phyloP scores from a whole-genome alignment of 306 rosid species.

The Cicer chorassanicum region DNA sequence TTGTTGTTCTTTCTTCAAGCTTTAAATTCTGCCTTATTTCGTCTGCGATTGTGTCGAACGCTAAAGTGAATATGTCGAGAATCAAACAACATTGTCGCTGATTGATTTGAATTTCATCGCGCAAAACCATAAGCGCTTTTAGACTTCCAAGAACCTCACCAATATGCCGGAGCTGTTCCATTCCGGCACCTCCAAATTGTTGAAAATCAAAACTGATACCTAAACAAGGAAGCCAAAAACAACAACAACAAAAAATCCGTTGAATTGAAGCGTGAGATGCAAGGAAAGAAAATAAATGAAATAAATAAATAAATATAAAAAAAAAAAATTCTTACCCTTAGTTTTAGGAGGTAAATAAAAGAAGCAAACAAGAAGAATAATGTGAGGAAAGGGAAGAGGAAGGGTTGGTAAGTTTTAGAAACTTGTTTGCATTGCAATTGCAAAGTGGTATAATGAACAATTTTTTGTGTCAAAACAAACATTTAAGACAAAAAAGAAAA shows the following conservation, averaged over 20 bases:
- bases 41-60: slow-evolving; percentile 76
- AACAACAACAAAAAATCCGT: slow-evolving; percentile 6
- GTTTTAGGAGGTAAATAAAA: background rate
- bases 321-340: background rate
- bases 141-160: slow-evolving; percentile 95
- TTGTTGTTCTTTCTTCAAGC: slow-evolving; percentile 70
- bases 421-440: background rate
- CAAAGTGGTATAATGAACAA: slow-evolving; percentile 30
- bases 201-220: background rate
- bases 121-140: slow-evolving; percentile 81
- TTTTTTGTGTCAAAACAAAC: slow-evolving; percentile 4
- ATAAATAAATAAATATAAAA: background rate
- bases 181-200: slow-evolving; percentile 49
- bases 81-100: slow-evolving; percentile 72
- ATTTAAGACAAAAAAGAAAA: background rate
- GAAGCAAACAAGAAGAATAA: background rate
- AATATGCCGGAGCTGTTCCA: slow-evolving; percentile 97
- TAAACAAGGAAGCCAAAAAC: background rate
- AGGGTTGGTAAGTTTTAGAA: slow-evolving; percentile 2
- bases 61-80: slow-evolving; percentile 63
- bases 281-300: background rate
- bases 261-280: background rate
- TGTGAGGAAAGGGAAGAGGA: background rate
- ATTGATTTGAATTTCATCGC: slow-evolving; percentile 78
- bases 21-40: slow-evolving; percentile 76